A percentile compares a stretch with the other conserved stretches of the same genome.
phyloP scores from a whole-genome alignment of 108 stramenopile species.

The Nannochloropsis gaditana region DNA sequence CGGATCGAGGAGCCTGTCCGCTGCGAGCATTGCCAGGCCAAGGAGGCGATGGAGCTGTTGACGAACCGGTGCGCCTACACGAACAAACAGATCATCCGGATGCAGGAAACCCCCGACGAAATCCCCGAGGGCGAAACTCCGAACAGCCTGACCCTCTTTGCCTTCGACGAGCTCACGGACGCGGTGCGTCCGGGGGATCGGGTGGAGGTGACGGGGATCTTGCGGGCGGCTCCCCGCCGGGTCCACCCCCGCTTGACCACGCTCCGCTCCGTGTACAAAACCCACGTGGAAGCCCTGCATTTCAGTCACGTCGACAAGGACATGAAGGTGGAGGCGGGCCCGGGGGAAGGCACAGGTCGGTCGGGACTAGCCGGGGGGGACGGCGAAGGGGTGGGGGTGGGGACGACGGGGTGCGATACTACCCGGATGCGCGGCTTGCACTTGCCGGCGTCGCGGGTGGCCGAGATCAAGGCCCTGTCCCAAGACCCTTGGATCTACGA shows the following conservation, averaged over 20 bases:
- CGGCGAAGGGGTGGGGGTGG: constrained; percentile 51
- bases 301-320: constrained; percentile 58
- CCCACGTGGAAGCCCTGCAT: constrained; percentile 96
- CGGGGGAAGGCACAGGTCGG: not conserved
- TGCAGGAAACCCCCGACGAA: constrained; percentile 89
- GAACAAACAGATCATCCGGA: constrained; percentile 93
- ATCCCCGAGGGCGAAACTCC: constrained; percentile 98
- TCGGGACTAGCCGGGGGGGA: constrained; percentile 7
- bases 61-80: constrained; percentile 91
- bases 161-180: constrained; percentile 96
- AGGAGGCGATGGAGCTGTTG: constrained; percentile 60
- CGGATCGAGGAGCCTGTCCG: constrained; percentile 78
- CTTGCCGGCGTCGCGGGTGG: constrained; percentile 48
- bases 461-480: constrained; percentile 66
- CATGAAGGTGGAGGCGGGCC: constrained; percentile 25
- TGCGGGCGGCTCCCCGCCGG: constrained; percentile 82
- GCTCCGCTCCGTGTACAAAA: constrained; percentile 84
- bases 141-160: constrained; percentile 80
- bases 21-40: constrained; percentile 56
- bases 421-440: constrained; percentile 27
- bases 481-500: constrained; percentile 65
- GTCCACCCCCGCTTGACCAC: constrained; percentile 79
- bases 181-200: constrained; percentile 89
- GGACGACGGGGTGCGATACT: constrained; percentile 35
- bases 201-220: constrained; percentile 92